Base-by-base conservation (phyloP, 2,329 filamentous ascomycete genomes). In the Trichoderma cornu-damae region DNA sequence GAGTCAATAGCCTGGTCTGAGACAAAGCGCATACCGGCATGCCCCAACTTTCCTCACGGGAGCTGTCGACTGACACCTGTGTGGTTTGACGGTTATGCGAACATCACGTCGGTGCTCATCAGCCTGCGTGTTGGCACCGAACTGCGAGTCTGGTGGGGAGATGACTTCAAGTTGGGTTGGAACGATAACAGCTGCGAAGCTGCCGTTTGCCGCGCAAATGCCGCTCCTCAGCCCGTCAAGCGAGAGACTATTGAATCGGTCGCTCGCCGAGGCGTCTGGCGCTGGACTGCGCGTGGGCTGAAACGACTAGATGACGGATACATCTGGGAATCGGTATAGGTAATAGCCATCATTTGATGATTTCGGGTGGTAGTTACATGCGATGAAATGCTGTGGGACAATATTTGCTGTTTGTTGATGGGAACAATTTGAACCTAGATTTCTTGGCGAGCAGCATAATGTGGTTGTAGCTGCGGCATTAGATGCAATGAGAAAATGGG, bases 121-220 rank as follows among this genome's bases (percentile, higher is more conserved):
- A 70, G 66, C 3, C 61, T 74, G 14, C 72, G 66, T 18, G 72
- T 76, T 38, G 71, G 71, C 35, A 61, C 68, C 22, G 65, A 74
- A 26, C 63, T 73, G 24, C 69, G 72, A 55, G 65, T 70, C 28
- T 75, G 73, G 73, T 75, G 73, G 73, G 71, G 66, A 24, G 73
- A 75, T 52, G 73, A 75, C 57, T 66, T 75, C 58, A 66, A 66
- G 18, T 63, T 74, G 42, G 72, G 73, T 44, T 75, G 73, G 73
- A 73, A 64, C 16, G 72, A 76, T 61, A 76, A 74, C 58, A 70
- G 66, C 44, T 75, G 73, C 58, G 66, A 70, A 22, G 72, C 73
- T 42, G 68, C 69, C 6, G 61, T 61, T 40, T 75, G 73, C 49
- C 73, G 73, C 37, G 63, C 64, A 4, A 62, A 59, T 26, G 59